phyloP scores from a whole-genome alignment of 2,329 filamentous ascomycete species.

The Lasiodiplodia hormozganensis region DNA sequence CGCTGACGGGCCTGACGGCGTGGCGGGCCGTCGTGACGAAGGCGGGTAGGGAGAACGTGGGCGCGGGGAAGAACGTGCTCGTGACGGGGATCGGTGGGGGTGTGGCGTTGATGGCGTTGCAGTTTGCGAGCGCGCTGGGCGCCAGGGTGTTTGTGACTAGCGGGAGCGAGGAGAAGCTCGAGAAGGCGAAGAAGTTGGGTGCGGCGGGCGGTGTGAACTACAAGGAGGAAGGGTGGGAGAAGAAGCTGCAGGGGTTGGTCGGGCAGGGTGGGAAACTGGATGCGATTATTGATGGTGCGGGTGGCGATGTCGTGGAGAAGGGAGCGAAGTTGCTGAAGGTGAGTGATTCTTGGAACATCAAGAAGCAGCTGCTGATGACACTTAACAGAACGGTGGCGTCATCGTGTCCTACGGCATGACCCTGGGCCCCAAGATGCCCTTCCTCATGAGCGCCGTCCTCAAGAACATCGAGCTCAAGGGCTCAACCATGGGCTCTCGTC shows the following conservation, averaged over 20 bases:
- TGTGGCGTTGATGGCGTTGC: slow-evolving; percentile 80
- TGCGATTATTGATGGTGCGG: slow-evolving; percentile 88
- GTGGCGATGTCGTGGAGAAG: slow-evolving; percentile 80
- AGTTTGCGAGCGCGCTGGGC: slow-evolving; percentile 72
- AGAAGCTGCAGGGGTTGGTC: slow-evolving; percentile 69
- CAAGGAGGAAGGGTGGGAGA: slow-evolving; percentile 80
- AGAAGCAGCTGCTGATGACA: slow-evolving; percentile 27
- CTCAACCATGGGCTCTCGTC: slow-evolving; percentile 87
- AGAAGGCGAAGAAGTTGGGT: slow-evolving; percentile 73
- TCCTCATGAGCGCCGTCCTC: slow-evolving; percentile 81
- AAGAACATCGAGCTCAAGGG: slow-evolving; percentile 88
- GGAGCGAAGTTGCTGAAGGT: slow-evolving; percentile 72
- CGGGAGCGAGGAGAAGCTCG: slow-evolving; percentile 76
- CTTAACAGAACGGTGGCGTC: slow-evolving; percentile 71
- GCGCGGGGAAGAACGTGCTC: slow-evolving; percentile 74
- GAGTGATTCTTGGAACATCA: slow-evolving; percentile 1
- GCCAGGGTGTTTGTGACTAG: slow-evolving; percentile 80
- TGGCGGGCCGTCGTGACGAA: slow-evolving; percentile 89
- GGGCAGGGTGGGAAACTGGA: slow-evolving; percentile 73
- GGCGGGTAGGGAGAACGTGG: slow-evolving; percentile 67
- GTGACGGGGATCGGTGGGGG: slow-evolving; percentile 93
- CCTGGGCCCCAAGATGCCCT: slow-evolving; percentile 81
- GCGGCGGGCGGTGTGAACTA: slow-evolving; percentile 85
- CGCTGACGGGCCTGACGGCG: slow-evolving; percentile 83
- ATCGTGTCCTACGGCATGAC: slow-evolving; percentile 94